Percentiles rank a stretch among this genome's conserved stretches.
phyloP scores from a whole-genome alignment of 2,329 filamentous ascomycete species.

The Epichloe brachyelytri region DNA sequence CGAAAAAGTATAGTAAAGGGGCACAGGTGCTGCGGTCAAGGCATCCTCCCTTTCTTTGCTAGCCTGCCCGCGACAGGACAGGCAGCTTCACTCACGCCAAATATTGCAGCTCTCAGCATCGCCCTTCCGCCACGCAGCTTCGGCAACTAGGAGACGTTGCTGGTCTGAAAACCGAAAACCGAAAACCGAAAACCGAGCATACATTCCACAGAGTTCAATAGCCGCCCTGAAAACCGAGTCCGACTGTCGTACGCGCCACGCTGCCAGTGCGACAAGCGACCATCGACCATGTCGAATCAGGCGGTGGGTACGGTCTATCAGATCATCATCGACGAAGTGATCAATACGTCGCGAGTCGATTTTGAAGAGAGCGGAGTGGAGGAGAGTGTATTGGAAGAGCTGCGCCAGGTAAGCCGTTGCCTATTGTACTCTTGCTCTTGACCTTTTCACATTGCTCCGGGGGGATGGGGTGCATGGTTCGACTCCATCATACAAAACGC shows the following conservation, averaged over 20 bases:
- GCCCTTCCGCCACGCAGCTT: neutral
- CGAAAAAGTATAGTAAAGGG: neutral
- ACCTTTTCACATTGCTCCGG: neutral
- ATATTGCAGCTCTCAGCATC: neutral
- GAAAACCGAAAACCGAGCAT: neutral
- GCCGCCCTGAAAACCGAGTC: neutral
- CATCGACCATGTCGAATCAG: constrained; percentile 41
- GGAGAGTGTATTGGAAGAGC: constrained; percentile 70
- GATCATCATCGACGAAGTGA: constrained; percentile 69
- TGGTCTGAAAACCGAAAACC: neutral
- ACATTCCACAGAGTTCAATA: neutral
- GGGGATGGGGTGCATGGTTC: neutral
- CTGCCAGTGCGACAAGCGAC: constrained; percentile 2
- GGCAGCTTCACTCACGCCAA: neutral
- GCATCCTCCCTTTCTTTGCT: neutral
- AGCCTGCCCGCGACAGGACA: neutral
- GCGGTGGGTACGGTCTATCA: constrained; percentile 67
- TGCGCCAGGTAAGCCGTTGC: constrained; percentile 62
- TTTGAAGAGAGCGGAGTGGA: constrained; percentile 96
- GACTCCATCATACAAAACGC: neutral
- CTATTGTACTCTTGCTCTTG: neutral
- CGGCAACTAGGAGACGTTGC: neutral
- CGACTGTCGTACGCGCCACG: constrained; percentile 3
- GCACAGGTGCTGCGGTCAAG: neutral
- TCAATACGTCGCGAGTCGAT: constrained; percentile 82